These are phyloP conservation scores for Diutina catenulata DNA, from an alignment of 1,139 yeast species.

Conservation along the genomic window DNA sequence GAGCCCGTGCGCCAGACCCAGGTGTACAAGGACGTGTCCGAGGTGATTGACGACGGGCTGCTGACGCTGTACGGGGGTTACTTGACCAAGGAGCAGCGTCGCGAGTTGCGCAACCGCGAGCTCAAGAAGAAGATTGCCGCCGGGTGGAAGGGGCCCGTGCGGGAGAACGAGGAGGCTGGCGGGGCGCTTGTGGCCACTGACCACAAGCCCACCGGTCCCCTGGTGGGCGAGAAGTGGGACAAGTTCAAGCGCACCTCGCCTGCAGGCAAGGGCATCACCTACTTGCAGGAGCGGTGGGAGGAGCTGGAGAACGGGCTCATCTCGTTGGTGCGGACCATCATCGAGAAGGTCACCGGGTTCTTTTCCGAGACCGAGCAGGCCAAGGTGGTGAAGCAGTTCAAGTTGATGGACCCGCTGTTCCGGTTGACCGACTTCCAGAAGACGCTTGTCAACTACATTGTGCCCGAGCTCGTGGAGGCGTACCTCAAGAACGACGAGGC, in stretches of 20 bases:
- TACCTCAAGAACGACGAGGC: conserved; percentile 85
- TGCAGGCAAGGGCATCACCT: conserved; percentile 54
- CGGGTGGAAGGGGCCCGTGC: conserved; percentile 33
- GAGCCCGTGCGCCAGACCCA: conserved; percentile 92
- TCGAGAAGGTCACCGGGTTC: conserved; percentile 74
- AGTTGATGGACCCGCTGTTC: conserved; percentile 83
- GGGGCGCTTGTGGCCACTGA: conserved; percentile 74
- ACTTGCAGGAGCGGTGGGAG: conserved; percentile 69
- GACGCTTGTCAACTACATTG: conserved; percentile 82
- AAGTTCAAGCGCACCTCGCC: conserved; percentile 57
- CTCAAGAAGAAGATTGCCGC: conserved; percentile 28
- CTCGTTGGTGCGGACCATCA: conserved; percentile 65
- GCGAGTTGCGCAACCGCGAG: conserved; percentile 59
- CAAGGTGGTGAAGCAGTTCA: conserved; percentile 75
- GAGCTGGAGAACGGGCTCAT: conserved; percentile 92
- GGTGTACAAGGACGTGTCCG: conserved; percentile 79
- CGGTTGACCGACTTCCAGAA: conserved; percentile 68
- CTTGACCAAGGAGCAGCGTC: conserved; percentile 76
- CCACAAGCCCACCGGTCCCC: conserved; percentile 61
- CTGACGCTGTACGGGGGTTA: conserved; percentile 89
- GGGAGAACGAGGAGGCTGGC: conserved; percentile 81
- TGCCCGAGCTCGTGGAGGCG: conserved; percentile 94
- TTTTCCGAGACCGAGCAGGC: conserved; percentile 97
- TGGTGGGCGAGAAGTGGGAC: conserved; percentile 58
- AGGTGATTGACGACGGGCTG: conserved; percentile 86